Conservation (phyloP, 2,329 filamentous ascomycete genomes). For the Dendrostoma leiphaemia region DNA sequence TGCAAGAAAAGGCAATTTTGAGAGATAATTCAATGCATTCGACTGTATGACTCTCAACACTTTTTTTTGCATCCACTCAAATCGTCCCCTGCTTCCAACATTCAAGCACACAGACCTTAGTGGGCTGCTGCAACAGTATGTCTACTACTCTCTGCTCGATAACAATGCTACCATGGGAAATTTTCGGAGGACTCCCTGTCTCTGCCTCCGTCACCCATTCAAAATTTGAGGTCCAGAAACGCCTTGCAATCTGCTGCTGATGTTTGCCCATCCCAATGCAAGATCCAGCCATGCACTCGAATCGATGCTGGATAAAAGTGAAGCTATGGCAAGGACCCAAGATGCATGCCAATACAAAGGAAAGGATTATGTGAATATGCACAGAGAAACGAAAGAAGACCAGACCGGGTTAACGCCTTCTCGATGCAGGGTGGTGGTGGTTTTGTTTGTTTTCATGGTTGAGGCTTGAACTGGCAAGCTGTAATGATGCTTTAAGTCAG, state of each 20-base stretch:
- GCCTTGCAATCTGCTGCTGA: conserved; percentile 16
- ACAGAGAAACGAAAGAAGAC: conserved; percentile 13
- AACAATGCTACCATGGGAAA: background rate
- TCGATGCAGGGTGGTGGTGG: conserved; percentile 8
- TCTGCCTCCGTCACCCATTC: background rate
- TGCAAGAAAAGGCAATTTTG: background rate
- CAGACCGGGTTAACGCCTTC: conserved; percentile 9
- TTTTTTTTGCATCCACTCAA: background rate
- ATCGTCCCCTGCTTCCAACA: background rate
- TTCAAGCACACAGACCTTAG: background rate
- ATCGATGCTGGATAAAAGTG: conserved; percentile 7
- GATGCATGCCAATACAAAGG: background rate
- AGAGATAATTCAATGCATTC: background rate
- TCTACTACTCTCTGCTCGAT: conserved; percentile 3
- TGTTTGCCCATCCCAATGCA: conserved; percentile 13
- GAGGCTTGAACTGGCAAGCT: background rate
- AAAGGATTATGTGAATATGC: conserved; percentile 3
- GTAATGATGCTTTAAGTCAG: conserved; percentile 15
- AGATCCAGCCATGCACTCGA: conserved; percentile 12
- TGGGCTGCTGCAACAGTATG: background rate
- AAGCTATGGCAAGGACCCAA: background rate
- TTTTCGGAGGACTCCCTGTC: background rate
- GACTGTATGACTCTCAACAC: background rate
- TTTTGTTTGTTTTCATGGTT: background rate
- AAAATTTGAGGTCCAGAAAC: background rate